Evolutionary conservation across 2,329 filamentous ascomycete species (phyloP).

Genomic region (Lachnellula cervina): DNA sequence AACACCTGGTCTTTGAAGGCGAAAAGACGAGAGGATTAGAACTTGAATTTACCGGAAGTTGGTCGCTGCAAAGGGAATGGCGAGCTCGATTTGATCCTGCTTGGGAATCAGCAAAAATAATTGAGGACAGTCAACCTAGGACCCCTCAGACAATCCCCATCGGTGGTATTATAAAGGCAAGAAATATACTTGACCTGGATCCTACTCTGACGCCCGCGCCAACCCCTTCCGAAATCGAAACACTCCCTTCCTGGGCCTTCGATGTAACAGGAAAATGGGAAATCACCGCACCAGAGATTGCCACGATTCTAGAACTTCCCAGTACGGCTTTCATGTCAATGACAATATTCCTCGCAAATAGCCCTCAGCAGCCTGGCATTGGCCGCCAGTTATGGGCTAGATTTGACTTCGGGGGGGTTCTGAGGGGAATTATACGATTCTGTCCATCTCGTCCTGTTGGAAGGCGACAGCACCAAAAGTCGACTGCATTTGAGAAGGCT

Average conservation of each 20-base stretch:
- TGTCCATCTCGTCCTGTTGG: background rate
- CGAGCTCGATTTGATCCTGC: background rate
- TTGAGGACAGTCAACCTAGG: background rate
- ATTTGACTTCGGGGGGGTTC: constrained; percentile 6
- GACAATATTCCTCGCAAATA: background rate
- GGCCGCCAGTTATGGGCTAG: constrained; percentile 4
- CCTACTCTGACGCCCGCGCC: background rate
- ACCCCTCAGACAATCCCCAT: background rate
- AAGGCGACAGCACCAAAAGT: background rate
- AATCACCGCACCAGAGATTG: background rate
- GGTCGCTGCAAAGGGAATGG: background rate
- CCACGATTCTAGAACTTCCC: no score
- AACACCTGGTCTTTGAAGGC: background rate
- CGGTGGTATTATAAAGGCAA: background rate
- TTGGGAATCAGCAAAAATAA: background rate
- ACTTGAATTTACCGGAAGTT: background rate
- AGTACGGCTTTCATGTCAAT: no score
- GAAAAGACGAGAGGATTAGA: background rate
- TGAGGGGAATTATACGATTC: constrained; percentile 8
- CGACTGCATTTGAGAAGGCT: background rate
- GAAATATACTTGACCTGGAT: background rate
- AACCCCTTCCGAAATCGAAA: background rate
- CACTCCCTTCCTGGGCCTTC: background rate
- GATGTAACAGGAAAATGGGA: background rate
- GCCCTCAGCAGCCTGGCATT: background rate